Evolutionary conservation across 1,284 basidiomycete species (phyloP).

Genomic region (Lentinula novae-zelandiae): DNA sequence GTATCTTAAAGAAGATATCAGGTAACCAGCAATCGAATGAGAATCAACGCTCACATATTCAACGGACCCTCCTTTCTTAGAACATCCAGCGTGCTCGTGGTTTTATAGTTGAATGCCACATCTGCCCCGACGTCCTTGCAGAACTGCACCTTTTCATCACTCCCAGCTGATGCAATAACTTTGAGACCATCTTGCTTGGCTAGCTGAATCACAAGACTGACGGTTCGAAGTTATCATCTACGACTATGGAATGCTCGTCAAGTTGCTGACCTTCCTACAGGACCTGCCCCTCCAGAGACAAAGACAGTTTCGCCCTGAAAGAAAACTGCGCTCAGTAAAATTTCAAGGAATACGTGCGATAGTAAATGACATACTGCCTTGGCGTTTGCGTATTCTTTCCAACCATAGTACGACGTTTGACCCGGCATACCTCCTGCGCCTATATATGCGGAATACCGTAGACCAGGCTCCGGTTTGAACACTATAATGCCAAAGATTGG

Average conservation of each 20-base stretch:
- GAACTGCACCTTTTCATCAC: conserved; percentile 54
- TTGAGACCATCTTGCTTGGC: conserved; percentile 50
- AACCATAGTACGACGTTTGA: conserved; percentile 35
- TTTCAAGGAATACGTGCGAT: background rate
- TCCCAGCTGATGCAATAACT: conserved; percentile 63
- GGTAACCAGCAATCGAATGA: background rate
- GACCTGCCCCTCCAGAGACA: conserved; percentile 52
- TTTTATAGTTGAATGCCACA: conserved; percentile 65
- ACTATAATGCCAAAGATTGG: conserved; percentile 12
- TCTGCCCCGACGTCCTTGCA: conserved; percentile 47
- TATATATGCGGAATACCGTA: conserved; percentile 31
- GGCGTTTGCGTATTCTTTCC: conserved; percentile 29
- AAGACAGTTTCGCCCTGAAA: conserved; percentile 49
- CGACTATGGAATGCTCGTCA: background rate
- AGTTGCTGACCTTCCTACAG: conserved; percentile 26
- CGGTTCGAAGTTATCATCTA: background rate
- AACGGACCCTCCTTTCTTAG: conserved; percentile 47
- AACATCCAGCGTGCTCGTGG: conserved; percentile 33
- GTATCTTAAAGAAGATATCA: conserved; percentile 22
- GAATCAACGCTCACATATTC: conserved; percentile 30
- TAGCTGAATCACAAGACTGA: conserved; percentile 37
- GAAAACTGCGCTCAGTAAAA: background rate
- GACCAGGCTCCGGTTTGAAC: conserved; percentile 23
- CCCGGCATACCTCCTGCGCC: conserved; percentile 38
- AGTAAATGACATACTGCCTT: conserved; percentile 24